A percentile compares a stretch with the other conserved stretches of the same genome.
phyloP scores from a whole-genome alignment of 805 yeast species.

The Yarrowia deformans region DNA sequence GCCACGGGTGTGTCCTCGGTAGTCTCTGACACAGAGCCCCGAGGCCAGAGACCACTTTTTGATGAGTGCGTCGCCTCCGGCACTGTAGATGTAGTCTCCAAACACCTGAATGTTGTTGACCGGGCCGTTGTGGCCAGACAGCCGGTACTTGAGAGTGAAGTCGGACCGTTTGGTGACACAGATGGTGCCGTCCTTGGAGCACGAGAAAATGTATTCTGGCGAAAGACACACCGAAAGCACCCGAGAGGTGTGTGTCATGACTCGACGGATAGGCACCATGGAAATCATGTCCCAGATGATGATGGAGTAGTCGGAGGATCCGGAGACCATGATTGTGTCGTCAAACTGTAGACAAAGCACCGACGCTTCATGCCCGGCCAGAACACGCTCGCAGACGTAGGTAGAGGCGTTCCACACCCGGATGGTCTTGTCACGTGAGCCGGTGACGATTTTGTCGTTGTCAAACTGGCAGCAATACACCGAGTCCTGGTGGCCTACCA shows the following conservation, averaged over 20 bases:
- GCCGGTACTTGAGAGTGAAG: slow-evolving; percentile 41
- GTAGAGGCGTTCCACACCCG: slow-evolving; percentile 49
- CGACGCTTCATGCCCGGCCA: slow-evolving; percentile 46
- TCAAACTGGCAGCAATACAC: slow-evolving; percentile 81
- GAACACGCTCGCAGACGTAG: slow-evolving; percentile 43
- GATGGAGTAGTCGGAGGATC: slow-evolving; percentile 50
- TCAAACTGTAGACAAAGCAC: slow-evolving; percentile 48
- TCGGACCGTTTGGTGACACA: slow-evolving; percentile 47
- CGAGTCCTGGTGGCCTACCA: slow-evolving; percentile 80
- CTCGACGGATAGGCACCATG: slow-evolving; percentile 44
- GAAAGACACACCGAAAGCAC: slow-evolving; percentile 48
- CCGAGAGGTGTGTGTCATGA: slow-evolving; percentile 46
- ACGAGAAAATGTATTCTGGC: slow-evolving; percentile 47
- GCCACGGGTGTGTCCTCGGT: slow-evolving; percentile 83
- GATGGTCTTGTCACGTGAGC: slow-evolving; percentile 60
- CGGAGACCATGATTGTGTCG: slow-evolving; percentile 48
- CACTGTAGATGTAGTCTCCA: slow-evolving; percentile 48
- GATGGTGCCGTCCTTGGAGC: slow-evolving; percentile 51
- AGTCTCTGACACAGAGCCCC: slow-evolving; percentile 70
- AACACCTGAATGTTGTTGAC: slow-evolving; percentile 50
- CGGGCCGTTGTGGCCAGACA: slow-evolving; percentile 50
- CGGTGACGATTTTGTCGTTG: slow-evolving; percentile 75
- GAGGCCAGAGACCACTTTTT: slow-evolving; percentile 82
- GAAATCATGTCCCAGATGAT: slow-evolving; percentile 48
- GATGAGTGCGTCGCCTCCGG: slow-evolving; percentile 75